Evolutionary conservation across 2,329 filamentous ascomycete species (phyloP).

Genomic region (Pseudopyricularia cyperi): DNA sequence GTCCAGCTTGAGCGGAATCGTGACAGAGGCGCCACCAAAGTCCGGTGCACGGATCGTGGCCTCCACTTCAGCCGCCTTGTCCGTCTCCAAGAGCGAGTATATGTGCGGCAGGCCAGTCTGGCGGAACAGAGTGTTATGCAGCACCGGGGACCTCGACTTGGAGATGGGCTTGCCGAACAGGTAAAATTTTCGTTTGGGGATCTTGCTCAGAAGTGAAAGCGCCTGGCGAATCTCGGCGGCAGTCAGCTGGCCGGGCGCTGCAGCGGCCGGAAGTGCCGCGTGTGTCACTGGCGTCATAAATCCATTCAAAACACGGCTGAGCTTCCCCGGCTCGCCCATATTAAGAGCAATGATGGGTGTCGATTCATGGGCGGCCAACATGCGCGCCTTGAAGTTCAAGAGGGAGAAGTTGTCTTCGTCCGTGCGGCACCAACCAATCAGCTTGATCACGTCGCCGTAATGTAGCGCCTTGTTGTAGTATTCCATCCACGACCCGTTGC

Average conservation of each 20-base stretch:
- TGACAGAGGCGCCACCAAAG: conserved; percentile 91
- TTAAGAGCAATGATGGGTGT: conserved; percentile 91
- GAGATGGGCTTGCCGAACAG: conserved; percentile 80
- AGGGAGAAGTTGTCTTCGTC: conserved; percentile 82
- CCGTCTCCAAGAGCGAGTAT: conserved; percentile 70
- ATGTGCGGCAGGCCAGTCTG: conserved; percentile 68
- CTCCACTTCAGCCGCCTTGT: conserved; percentile 44
- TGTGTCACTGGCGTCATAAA: conserved; percentile 96
- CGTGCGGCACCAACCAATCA: conserved; percentile 66
- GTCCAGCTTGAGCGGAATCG: conserved; percentile 87
- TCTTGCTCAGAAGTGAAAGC: conserved; percentile 65
- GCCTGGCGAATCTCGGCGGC: conserved; percentile 76
- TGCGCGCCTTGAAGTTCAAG: conserved; percentile 66
- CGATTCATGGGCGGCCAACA: conserved; percentile 51
- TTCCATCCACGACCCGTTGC: conserved; percentile 80
- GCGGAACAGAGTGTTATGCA: conserved; percentile 78
- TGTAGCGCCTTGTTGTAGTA: conserved; percentile 84
- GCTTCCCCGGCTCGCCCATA: conserved; percentile 79
- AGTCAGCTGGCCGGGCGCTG: conserved; percentile 86
- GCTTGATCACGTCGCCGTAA: conserved; percentile 87
- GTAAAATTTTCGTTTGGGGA: conserved; percentile 65
- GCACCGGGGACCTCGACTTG: conserved; percentile 69
- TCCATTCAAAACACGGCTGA: conserved; percentile 78
- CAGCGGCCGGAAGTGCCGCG: conserved; percentile 77
- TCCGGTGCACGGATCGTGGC: conserved; percentile 53